Evolutionary conservation across 225 moss, liverwort and hornwort species (phyloP), one percentile per base, ranked within the genome.

Genomic region (Antitrichia curtipendula): DNA sequence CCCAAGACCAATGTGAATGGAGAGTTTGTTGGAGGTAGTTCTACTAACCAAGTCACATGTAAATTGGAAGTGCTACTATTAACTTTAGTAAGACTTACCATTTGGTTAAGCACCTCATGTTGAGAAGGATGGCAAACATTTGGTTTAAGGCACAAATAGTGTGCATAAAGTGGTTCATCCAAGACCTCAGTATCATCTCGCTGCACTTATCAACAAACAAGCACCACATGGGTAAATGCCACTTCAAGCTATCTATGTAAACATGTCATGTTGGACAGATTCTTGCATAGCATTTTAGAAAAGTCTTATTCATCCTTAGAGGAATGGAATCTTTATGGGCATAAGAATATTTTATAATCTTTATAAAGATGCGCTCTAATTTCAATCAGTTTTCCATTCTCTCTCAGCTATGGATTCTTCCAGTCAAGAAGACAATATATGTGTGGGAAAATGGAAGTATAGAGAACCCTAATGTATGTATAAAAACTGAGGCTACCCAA

Each of bases 151-250:
- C 88, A 90, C 89, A 97, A 87, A 88, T 92, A 95, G 81, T 97
- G 89, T 50, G 97, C 92, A 83, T 97, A 97, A 40, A 97, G 95
- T 62, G 97, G 97, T 77, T 97, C 97, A 89, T 97, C 97, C 73
- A 95, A 32, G 63, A 95, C 95, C 86, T 97, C 95, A 1, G 91
- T 92, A 84, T 97, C 97, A 87, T 95, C 95, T 90, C 95, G 93
- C 97, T 97, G 94, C 90, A 86, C 47, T 54, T 41, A 79, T 58
- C 58, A 79, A 41, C 58, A 77, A 58, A 58, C 19, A 29, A 20
- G 20, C 41, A 58, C 29, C 41, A 58, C 29, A 79, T 8, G 29
- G 18, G 13, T 76, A 38, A 56, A 25, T 28, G 5, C 18, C 57
- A 58, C 41, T 19, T 79, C 79, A 41, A 0, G 0, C 28, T 79